Conservation (phyloP, 208 protist genomes). For the Trypanosoma grayi region DNA sequence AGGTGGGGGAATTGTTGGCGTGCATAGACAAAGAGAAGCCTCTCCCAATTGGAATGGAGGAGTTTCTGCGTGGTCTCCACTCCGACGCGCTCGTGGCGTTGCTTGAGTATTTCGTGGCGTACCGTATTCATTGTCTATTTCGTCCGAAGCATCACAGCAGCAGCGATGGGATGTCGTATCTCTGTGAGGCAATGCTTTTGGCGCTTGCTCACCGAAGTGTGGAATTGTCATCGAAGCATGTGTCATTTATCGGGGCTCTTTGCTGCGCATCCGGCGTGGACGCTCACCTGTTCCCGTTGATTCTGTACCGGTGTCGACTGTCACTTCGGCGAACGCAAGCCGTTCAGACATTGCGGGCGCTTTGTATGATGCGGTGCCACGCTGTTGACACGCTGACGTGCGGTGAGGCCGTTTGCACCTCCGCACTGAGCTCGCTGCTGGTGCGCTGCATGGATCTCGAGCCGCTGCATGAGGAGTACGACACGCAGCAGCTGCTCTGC, state of each 20-base stretch:
- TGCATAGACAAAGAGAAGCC: neutral
- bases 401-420: neutral
- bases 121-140: conserved; percentile 10
- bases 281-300: conserved; percentile 1
- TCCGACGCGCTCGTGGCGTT: conserved; percentile 45
- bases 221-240: conserved; percentile 36
- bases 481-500: conserved; percentile 8
- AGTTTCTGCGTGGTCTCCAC: conserved; percentile 21
- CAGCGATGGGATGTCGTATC: neutral
- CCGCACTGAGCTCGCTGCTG: conserved; percentile 15
- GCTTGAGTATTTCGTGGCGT: conserved; percentile 30
- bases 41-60: neutral
- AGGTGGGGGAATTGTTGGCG: neutral
- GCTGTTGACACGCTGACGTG: neutral
- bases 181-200: conserved; percentile 10
- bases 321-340: conserved; percentile 26
- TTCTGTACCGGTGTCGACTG: conserved; percentile 17
- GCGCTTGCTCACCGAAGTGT: conserved; percentile 15
- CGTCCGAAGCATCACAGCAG: neutral
- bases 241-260: conserved; percentile 24
- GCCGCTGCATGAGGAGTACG: conserved; percentile 10
- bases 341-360: conserved; percentile 10
- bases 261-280: conserved; percentile 14
- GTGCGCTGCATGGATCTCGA: conserved; percentile 29
- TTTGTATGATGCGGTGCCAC: conserved; percentile 2